Evolutionary conservation across 768 basidiomycete species (phyloP), one percentile per base, ranked within the genome.

Genomic region (Boletellus sp.): DNA sequence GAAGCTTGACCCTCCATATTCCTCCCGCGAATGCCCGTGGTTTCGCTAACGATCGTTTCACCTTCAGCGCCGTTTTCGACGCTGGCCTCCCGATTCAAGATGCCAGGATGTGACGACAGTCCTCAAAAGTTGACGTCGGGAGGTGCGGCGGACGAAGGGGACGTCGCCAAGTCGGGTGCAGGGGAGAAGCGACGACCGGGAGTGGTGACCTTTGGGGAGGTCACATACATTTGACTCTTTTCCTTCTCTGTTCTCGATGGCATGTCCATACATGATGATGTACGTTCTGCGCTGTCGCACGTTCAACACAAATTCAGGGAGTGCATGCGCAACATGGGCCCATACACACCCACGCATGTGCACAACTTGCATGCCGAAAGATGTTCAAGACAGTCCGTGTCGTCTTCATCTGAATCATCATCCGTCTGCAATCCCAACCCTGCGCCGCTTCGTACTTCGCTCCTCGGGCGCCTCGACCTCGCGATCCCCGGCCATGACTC

Each of bases 361-460:
- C n/a, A n/a, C n/a, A n/a, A n/a, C n/a, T n/a, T n/a, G n/a, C n/a
- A n/a, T n/a, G n/a, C n/a, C 4, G 7, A 8, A 2, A 2, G 23
- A 20, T 37, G 36, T 24, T 42, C 16, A 26, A 10, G 26, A 42
- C 8, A 26, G 6, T 7, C 17, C 37, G 37, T 20, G 5, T 26
- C 17, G n/a, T 17, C 38, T 4, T 26, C 8, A 26, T 26, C 24
- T 8, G 8, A 26, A 4, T 26, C 24, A 15, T 61, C 24, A 59
- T 39, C 35, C 48, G 4, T 47, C 41, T 16, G 37, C 33, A 9
- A 28, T 33, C 17, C 45, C 52, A 5, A 59, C 42, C 44, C 32
- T 62, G 24, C 48, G 52, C 16, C 60, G 57, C 44, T 62, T 62
- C 24, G 28, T 8, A 10, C 26, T 31, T 23, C 45, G 54, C 46